These are phyloP conservation scores for Biancaea sappan DNA, from an alignment of 306 rosid species.

Conservation along the genomic window DNA sequence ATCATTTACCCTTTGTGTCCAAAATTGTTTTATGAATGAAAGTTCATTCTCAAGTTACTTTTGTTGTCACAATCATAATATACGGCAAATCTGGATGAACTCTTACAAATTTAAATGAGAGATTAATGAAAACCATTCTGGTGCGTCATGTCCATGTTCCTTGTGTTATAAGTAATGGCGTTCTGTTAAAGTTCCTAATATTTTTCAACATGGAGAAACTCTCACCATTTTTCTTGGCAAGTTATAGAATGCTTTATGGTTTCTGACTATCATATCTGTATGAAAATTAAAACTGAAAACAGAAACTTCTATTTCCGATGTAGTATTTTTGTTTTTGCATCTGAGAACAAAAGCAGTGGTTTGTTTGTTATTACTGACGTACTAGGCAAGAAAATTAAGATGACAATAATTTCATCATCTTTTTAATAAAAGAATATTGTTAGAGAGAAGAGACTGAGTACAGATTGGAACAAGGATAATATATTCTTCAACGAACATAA, in stretches of 20 bases:
- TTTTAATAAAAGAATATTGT: neutral
- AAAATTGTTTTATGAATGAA: constrained; percentile 9
- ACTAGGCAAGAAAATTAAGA: neutral
- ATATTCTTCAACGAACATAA: neutral
- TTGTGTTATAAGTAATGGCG: neutral
- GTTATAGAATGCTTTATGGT: neutral
- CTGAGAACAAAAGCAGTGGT: neutral
- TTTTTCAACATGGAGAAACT: neutral
- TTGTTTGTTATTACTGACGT: neutral
- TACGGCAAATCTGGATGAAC: constrained; percentile 1
- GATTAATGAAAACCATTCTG: constrained; percentile 13
- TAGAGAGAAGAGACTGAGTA: neutral
- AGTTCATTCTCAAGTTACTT: neutral
- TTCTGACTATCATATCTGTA: neutral
- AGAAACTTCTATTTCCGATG: neutral
- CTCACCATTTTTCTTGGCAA: neutral
- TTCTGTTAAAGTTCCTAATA: neutral
- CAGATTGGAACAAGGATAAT: neutral
- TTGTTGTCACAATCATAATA: neutral
- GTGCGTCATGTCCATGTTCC: constrained; percentile 14
- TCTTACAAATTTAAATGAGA: neutral
- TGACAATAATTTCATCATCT: neutral
- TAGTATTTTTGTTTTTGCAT: neutral
- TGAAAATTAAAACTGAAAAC: neutral
- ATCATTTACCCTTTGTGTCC: neutral